Evolutionary conservation across 768 basidiomycete genomes (phyloP), one percentile per base, ranked within the genome.

Genomic region (Pisolithus marmoratus): DNA sequence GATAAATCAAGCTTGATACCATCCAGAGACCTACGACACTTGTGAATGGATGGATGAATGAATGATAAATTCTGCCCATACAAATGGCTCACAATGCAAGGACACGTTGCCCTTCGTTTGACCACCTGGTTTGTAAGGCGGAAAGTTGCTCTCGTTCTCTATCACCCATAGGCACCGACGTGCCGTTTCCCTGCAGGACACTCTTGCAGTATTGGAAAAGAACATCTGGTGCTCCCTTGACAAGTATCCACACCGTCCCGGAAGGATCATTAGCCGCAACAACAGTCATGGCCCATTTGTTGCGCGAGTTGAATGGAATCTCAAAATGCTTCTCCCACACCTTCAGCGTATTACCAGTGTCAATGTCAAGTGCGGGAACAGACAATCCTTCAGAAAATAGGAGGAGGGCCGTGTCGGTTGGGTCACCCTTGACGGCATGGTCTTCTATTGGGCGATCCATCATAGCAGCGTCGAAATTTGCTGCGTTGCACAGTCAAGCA

Each of bases 151-250:
- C 44, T 27, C 31, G 58, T 15, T 63, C 64, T 0, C 17, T 34
- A 12, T 53, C 48, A 26, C 66, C 62, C 38, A 75, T 61, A 0
- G 66, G 67, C 3, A 65, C 57, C 22, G 69, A 51, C 15, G 61
- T 54, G 6, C 72, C 73, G n/a, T 71, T 57, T 4, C 66, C 53
- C 37, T 52, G 60, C 58, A 72, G 60, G 41, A 69, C 67, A 6
- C 45, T 53, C 5, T 61, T 66, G 53, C 78, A 79, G 15, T 62
- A 62, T 14, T 64, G 66, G 51, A 79, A 71, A 26, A 81, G 67
- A 20, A 80, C 67, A 51, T 84, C 82, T 0, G 82, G 82, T 1
- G 80, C 82, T 19, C 81, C 81, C 63, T 83, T 82, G 61, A 74
- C 72, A 46, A 77, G 65, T 51, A 83, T 63, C 62, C 74, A 64